Percentiles rank a stretch among this genome's conserved stretches.
phyloP scores from a whole-genome alignment of 148 eudicot genomes.

The Persicaria tinctoria region DNA sequence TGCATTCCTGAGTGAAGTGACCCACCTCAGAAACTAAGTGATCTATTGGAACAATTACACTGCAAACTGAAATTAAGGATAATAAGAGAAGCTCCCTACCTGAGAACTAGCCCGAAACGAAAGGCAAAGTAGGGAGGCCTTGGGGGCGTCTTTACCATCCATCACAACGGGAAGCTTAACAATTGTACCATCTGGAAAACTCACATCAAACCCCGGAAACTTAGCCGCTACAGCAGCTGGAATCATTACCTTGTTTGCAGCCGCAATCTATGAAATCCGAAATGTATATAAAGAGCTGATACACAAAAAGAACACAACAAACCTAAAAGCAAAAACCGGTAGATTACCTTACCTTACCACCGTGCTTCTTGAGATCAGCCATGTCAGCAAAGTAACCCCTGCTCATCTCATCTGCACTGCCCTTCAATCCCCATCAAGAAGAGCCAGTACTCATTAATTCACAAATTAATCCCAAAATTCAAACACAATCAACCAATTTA shows the following conservation, averaged over 20 bases:
- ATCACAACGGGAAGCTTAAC: conserved; percentile 56
- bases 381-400: conserved; percentile 94
- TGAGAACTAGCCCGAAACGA: conserved; percentile 86
- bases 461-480: background rate
- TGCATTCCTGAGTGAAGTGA: background rate
- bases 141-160: conserved; percentile 40
- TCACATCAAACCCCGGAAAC: conserved; percentile 71
- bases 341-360: conserved; percentile 89
- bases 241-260: conserved; percentile 64
- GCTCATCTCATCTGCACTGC: conserved; percentile 98
- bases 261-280: conserved; percentile 40
- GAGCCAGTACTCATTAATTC: conserved; percentile 4
- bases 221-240: conserved; percentile 75
- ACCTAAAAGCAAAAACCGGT: background rate
- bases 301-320: background rate
- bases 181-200: conserved; percentile 46
- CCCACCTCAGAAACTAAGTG: background rate
- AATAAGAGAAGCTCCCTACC: conserved; percentile 23
- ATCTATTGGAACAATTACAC: background rate
- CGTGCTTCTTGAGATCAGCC: conserved; percentile 70
- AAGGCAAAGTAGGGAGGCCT: conserved; percentile 68
- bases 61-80: background rate
- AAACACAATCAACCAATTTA: background rate
- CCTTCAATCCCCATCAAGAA: conserved; percentile 31
- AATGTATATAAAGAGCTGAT: background rate